Evolutionary conservation across 139 green algal genomes (phyloP).

Genomic region (Zygnema circumcarinatum): DNA sequence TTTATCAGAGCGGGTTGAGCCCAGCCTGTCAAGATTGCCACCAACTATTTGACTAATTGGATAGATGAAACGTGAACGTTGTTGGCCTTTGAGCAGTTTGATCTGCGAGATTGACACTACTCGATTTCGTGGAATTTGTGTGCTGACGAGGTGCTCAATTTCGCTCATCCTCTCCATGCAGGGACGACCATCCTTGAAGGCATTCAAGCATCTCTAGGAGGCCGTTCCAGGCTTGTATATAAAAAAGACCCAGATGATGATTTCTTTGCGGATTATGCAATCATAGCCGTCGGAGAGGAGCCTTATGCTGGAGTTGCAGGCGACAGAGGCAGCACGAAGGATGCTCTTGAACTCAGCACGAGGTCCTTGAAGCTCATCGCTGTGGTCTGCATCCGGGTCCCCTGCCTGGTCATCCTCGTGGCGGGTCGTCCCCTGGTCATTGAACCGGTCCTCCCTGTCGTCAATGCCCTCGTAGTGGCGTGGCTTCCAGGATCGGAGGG

Average conservation of each 20-base stretch:
- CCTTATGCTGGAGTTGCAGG: constrained; percentile 42
- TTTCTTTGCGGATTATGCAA: constrained; percentile 24
- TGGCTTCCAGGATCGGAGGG: constrained; percentile 48
- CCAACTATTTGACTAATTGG: no score
- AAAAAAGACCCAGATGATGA: neutral
- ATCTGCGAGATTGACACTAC: no score
- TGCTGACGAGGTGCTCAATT: no score
- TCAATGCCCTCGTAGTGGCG: constrained; percentile 32
- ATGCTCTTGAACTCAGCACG: neutral
- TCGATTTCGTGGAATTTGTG: no score
- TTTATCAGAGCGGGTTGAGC: no score
- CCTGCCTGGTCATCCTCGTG: constrained; percentile 44
- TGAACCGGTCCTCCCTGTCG: neutral
- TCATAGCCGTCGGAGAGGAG: constrained; percentile 44
- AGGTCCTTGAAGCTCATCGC: neutral
- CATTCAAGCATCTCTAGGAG: constrained; percentile 1
- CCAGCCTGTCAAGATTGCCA: no score
- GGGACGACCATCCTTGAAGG: constrained; percentile 44
- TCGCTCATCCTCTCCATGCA: no score
- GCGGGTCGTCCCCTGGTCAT: constrained; percentile 20
- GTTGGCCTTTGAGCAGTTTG: no score
- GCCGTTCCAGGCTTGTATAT: neutral
- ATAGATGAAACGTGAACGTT: no score
- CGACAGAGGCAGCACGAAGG: neutral
- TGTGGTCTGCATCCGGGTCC: constrained; percentile 2